Percentiles rank a stretch among this genome's conserved stretches.
phyloP scores from a whole-genome alignment of 805 yeast genomes.

The Hanseniaspora opuntiae region DNA sequence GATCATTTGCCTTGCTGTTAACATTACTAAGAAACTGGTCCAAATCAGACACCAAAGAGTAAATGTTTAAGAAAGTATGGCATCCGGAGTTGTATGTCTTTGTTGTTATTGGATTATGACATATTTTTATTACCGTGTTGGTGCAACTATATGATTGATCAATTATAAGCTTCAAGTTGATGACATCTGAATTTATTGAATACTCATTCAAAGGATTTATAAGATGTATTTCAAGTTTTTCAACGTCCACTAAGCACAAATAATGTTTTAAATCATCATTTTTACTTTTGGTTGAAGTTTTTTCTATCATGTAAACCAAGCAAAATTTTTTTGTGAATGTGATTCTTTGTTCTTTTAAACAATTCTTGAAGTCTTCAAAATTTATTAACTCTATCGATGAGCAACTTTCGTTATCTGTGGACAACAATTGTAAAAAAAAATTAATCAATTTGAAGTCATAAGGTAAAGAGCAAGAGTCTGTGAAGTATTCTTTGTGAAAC shows the following conservation, averaged over 20 bases:
- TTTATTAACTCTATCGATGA: neutral
- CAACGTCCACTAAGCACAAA: slow-evolving; percentile 1
- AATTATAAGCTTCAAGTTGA: neutral
- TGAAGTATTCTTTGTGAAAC: neutral
- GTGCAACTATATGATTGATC: neutral
- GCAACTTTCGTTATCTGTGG: neutral
- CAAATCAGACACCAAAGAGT: slow-evolving; percentile 3
- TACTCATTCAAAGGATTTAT: slow-evolving; percentile 8
- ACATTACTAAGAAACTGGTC: neutral
- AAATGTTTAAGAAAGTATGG: slow-evolving; percentile 6
- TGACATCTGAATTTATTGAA: neutral
- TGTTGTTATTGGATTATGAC: slow-evolving; percentile 2
- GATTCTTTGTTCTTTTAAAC: neutral
- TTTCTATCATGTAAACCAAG: neutral
- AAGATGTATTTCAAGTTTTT: neutral
- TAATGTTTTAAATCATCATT: neutral
- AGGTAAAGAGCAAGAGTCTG: neutral
- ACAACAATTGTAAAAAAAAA: neutral
- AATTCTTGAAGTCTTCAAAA: neutral
- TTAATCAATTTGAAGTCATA: neutral
- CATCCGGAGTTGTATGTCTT: neutral
- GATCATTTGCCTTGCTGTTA: neutral
- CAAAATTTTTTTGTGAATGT: neutral
- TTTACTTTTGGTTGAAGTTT: neutral
- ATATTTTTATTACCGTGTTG: neutral